Conservation (phyloP, 176 grass and related monocot species). For the Phragmites australis region DNA sequence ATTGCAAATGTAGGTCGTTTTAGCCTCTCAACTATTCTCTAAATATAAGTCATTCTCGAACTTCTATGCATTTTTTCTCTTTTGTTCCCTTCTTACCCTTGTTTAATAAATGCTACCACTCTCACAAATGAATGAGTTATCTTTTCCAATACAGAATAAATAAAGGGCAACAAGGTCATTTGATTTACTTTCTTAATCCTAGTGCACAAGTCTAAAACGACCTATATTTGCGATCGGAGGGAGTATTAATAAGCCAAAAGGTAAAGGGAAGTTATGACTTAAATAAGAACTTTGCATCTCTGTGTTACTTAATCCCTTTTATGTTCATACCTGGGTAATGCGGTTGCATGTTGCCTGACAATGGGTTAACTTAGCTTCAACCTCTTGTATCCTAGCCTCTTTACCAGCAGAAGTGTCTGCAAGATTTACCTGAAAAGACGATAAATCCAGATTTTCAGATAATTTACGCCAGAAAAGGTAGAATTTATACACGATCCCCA, state of each 20-base stretch:
- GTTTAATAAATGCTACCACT: too few species aligned
- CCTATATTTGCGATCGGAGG: background rate
- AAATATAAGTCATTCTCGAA: too few species aligned
- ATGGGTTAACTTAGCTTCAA: constrained; percentile 70
- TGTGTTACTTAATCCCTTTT: background rate
- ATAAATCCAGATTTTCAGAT: background rate
- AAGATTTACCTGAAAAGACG: constrained; percentile 61
- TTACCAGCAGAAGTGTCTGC: constrained; percentile 64
- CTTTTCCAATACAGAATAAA: too few species aligned
- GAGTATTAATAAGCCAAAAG: constrained; percentile 17
- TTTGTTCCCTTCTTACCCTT: too few species aligned
- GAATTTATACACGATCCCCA: background rate
- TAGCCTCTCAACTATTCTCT: too few species aligned
- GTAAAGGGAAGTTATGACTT: background rate
- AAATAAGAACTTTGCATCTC: constrained; percentile 16
- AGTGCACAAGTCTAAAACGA: too few species aligned
- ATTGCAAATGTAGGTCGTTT: too few species aligned
- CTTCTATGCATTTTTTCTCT: too few species aligned
- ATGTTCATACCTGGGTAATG: constrained; percentile 63
- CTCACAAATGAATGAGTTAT: too few species aligned
- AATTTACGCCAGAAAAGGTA: background rate
- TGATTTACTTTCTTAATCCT: too few species aligned
- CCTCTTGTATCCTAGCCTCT: constrained; percentile 70
- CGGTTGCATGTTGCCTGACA: constrained; percentile 74
- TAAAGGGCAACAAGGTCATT: too few species aligned